Base-by-base conservation (phyloP, 257 asterid species). In the Lycium ferocissimum region DNA sequence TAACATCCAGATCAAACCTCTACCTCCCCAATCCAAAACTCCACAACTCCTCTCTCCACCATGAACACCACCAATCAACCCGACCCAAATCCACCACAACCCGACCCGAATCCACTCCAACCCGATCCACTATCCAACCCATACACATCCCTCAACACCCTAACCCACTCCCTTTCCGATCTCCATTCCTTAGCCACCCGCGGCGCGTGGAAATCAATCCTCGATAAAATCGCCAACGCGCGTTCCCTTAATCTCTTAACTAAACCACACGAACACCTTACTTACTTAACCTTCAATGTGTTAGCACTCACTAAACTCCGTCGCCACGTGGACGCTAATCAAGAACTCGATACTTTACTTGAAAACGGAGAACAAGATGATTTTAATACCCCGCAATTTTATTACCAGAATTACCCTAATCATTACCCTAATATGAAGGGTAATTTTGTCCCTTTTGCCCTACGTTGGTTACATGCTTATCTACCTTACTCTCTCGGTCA, bases 121-220 rank as follows among this genome's bases (percentile, higher is more conserved):
- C 83, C 40, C 13, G 97, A 94, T 62, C 97, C 98, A 15, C 88
- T 93, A 2, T 87, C 90, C 76, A 89, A 87, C 62, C 93, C 95
- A 0, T 93, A 90, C 91, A 81, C 86, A 26, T 90, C 98, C 75
- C 88, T 96, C 70, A 92, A 96, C 90, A 87, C 95, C 81, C 89
- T 93, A 84, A 95, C 98, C 91, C 93, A 90, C 88, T 97, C 94
- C 4, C 97, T 95, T 73, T 89, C 92, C 83, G 22, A 88, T 59
- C 94, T 96, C 67, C 96, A 95, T 83, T 98, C 95, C 90, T 97
- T 95, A 78, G 97, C 99, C 7, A 89, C 93, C 88, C 94, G 98
- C 40, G 99, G 99, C 90, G 92, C 97, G 85, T 96, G 98, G 98
- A 94, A 94, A 59, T 92, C 99, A 0, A 84, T 96, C 85, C 92